Evolutionary conservation across 257 asterid species (phyloP).

Genomic region (Knoxia roxburghii): DNA sequence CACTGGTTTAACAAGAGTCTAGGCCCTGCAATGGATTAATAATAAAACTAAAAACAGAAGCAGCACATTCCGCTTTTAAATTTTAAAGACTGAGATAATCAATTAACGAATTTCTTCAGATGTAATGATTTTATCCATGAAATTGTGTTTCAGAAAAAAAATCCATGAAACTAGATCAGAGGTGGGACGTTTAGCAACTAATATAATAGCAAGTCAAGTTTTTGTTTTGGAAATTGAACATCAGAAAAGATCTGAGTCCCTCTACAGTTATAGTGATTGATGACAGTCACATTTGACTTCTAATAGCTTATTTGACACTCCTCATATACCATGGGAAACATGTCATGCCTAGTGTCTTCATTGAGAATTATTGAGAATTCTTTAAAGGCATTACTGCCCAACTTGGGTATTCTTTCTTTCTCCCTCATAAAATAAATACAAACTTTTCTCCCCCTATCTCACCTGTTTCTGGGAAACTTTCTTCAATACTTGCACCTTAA

Average conservation of each 20-base stretch:
- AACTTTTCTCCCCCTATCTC: not conserved
- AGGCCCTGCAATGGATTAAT: not conserved
- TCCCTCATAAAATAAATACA: not conserved
- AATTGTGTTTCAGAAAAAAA: not conserved
- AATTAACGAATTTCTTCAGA: not conserved
- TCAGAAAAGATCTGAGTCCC: not conserved
- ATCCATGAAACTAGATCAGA: too few relatives aligned
- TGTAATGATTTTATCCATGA: not conserved
- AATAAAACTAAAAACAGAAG: not conserved
- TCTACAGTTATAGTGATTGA: too few relatives aligned
- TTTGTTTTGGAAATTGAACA: not conserved
- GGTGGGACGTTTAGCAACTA: not conserved
- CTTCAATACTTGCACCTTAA: too few relatives aligned
- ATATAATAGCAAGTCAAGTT: not conserved
- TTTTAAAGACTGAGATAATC: not conserved
- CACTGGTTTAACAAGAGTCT: conserved; percentile 1
- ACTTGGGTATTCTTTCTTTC: not conserved
- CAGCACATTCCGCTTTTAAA: not conserved
- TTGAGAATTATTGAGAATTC: not conserved
- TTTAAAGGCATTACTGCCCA: not conserved
- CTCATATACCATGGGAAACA: not conserved
- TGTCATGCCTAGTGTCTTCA: not conserved
- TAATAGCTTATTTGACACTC: not conserved
- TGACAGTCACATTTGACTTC: not conserved
- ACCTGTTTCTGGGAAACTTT: not conserved